Evolutionary conservation across 345 rosid species (phyloP), one percentile per base, ranked within the genome.

Genomic region (Odontarrhena argentea): DNA sequence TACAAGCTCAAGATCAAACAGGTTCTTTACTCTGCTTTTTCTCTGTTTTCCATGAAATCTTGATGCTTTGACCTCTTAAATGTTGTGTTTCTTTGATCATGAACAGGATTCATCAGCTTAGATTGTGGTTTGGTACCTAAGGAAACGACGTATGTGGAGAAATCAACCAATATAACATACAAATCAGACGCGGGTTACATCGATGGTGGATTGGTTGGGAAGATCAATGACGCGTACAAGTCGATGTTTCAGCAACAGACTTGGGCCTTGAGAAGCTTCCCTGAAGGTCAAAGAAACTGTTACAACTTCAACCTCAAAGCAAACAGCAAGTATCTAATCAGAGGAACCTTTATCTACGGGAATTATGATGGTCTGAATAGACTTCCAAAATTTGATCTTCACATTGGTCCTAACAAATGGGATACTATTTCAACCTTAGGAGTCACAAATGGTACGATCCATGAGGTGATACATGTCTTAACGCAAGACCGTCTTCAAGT

Each of bases 281-380:
- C 79, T 54, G 55, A 54, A 0, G 79, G 76, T 60, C 4, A 59
- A 55, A 65, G 79, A 65, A 76, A 76, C 64, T 76, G 79, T 47
- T 70, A 76, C 76, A 52, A 34, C 47, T 51, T 76, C 50, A 70
- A 7, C 65, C 70, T 74, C 13, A 69, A 70, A 1, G 25, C 36
- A 0, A 57, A 51, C 8, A 46, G 60, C 8, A 68, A 36, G n/a
- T 70, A 70, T 14, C 53, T 76, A 0, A 54, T 76, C 15, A 70
- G 72, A 53, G 76, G 60, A 53, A 7, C 42, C 3, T 76, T 76
- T 55, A 8, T 70, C 0, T 76, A 76, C 66, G 79, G 79, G 41
- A 66, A 70, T 6, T 76, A 76, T 2, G 79, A 76, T 9, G 65
- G 48, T 30, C 5, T 26, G 7, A 55, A 54, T 55, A 34, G 0